Evolutionary conservation across 805 yeast genomes (phyloP).

Genomic region (Metschnikowia chrysomelidarum): DNA sequence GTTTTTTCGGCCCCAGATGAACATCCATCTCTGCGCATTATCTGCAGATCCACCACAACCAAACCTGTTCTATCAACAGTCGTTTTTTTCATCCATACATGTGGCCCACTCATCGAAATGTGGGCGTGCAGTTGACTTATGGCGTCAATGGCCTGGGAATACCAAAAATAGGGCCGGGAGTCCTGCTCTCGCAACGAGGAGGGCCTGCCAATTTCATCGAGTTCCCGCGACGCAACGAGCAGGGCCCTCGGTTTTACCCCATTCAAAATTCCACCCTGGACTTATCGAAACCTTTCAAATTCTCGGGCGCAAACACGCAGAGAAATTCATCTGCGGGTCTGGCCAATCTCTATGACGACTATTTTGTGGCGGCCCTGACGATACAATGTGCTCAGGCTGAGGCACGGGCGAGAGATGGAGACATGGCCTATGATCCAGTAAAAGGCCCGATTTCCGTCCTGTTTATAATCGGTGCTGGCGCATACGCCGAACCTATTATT

Average conservation of each 20-base stretch:
- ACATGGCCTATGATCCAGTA: constrained; percentile 12
- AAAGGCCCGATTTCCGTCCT: constrained; percentile 11
- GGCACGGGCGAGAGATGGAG: constrained; percentile 11
- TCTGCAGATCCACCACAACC: no score
- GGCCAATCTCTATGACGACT: constrained; percentile 4
- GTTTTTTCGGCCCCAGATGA: no score
- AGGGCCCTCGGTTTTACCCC: constrained; percentile 11
- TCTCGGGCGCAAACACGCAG: constrained; percentile 3
- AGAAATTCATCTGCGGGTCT: background rate
- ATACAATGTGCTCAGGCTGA: constrained; percentile 12
- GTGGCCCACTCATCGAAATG: constrained; percentile 17
- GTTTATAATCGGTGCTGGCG: constrained; percentile 14
- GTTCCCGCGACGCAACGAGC: constrained; percentile 14
- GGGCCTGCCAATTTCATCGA: no score
- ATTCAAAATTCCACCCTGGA: constrained; percentile 12
- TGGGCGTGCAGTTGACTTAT: constrained; percentile 20
- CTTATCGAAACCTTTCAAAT: constrained; percentile 2
- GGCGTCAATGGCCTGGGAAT: constrained; percentile 17
- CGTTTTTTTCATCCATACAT: no score
- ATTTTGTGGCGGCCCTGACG: constrained; percentile 2
- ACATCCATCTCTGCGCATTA: no score
- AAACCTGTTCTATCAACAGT: no score
- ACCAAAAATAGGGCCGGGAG: no score
- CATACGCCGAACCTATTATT: constrained; percentile 10
- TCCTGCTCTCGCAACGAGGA: no score